Percentiles rank a stretch among this genome's conserved stretches.
Conservation (phyloP, 495 filamentous ascomycete species). For the Aspergillus steynii region DNA sequence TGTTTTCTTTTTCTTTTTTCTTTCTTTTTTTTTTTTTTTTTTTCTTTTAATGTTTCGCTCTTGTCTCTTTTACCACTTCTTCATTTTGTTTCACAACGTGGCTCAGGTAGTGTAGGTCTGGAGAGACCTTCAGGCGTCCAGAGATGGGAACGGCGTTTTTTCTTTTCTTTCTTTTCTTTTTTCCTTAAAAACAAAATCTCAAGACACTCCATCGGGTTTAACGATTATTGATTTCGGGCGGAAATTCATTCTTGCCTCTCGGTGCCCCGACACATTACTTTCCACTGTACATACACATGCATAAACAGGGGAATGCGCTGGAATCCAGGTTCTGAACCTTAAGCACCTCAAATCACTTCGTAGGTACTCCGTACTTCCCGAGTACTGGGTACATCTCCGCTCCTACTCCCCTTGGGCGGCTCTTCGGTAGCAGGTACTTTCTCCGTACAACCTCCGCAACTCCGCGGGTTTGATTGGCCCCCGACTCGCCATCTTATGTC, state of each 20-base stretch:
- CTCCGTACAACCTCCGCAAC: neutral
- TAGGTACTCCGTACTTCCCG: neutral
- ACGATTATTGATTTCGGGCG: slow-evolving; percentile 1
- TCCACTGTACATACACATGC: neutral
- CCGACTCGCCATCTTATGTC: neutral
- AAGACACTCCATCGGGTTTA: neutral
- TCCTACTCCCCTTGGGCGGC: neutral
- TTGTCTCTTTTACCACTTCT: neutral
- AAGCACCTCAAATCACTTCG: no score
- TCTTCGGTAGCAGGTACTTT: neutral
- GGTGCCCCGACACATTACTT: neutral
- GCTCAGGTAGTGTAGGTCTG: slow-evolving; percentile 6
- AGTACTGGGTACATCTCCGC: neutral
- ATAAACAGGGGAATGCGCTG: no score
- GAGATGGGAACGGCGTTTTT: slow-evolving; percentile 22
- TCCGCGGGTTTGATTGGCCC: neutral
- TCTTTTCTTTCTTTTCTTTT: slow-evolving; percentile 1
- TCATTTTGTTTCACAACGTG: slow-evolving; percentile 6
- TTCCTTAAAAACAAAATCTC: neutral
- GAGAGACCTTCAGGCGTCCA: slow-evolving; percentile 14
- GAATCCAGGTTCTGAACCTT: no score
- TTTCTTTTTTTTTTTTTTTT: slow-evolving; percentile 4
- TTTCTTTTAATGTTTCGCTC: neutral
- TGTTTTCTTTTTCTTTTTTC: slow-evolving; percentile 11
- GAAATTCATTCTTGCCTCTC: neutral